These are phyloP conservation scores for Hemisphaericaspora nanyangensis DNA, from an alignment of 805 yeast genomes.

Conservation along the genomic window DNA sequence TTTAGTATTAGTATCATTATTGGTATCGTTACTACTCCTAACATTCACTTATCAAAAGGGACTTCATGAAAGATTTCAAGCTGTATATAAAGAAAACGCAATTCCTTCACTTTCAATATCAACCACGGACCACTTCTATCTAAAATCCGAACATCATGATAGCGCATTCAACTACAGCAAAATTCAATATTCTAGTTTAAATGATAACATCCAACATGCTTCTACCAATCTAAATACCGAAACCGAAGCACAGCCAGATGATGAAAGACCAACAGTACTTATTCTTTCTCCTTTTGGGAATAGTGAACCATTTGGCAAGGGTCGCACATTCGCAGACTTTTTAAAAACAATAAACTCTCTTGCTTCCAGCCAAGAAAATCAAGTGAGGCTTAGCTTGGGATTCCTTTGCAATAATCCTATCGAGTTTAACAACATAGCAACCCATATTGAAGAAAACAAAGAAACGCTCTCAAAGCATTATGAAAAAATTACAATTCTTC, in stretches of 20 bases:
- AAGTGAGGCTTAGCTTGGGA: conserved; percentile 21
- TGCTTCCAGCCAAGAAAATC: conserved; percentile 16
- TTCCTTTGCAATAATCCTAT: conserved; percentile 26
- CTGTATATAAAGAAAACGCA: too few relatives aligned
- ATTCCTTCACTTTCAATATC: too few relatives aligned
- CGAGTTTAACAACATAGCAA: conserved; percentile 20
- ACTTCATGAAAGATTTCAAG: too few relatives aligned
- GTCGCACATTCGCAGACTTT: conserved; percentile 20
- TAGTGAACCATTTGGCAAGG: conserved; percentile 32
- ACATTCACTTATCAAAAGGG: too few relatives aligned
- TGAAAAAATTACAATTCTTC: conserved; percentile 19
- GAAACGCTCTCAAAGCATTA: conserved; percentile 10
- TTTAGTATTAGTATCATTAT: too few relatives aligned
- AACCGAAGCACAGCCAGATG: not conserved
- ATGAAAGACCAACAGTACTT: conserved; percentile 9
- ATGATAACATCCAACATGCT: too few relatives aligned
- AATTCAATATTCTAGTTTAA: not conserved
- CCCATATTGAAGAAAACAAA: conserved; percentile 14
- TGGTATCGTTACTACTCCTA: too few relatives aligned
- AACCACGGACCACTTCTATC: too few relatives aligned
- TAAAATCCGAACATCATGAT: not conserved
- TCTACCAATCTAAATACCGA: not conserved
- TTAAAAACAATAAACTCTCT: conserved; percentile 24
- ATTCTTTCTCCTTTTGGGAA: conserved; percentile 25
- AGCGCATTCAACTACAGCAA: not conserved